Percentiles rank a stretch among this genome's conserved stretches.
phyloP scores from a whole-genome alignment of 2,329 filamentous ascomycete genomes.

The Pseudogymnoascus sp. region DNA sequence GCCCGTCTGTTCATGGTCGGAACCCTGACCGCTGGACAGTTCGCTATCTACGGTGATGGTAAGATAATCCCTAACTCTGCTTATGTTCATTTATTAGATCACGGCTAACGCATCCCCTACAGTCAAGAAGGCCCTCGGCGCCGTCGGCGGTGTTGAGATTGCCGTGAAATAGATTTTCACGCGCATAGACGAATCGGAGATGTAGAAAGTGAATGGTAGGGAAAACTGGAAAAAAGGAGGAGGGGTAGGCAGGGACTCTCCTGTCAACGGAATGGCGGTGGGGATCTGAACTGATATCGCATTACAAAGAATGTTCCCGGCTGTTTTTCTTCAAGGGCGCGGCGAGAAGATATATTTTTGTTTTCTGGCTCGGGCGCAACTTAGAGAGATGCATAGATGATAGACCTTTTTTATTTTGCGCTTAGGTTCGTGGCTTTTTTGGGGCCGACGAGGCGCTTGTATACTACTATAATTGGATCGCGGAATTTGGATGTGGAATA shows the following conservation, averaged over 20 bases:
- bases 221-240: not conserved
- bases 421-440: not conserved
- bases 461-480: conserved; percentile 8
- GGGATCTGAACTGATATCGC: not conserved
- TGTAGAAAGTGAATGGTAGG: not conserved
- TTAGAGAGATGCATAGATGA: conserved; percentile 6
- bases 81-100: not conserved
- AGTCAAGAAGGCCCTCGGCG: conserved; percentile 61
- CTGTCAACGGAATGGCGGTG: not conserved
- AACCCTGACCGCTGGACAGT: conserved; percentile 71
- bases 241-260: not conserved
- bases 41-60: conserved; percentile 74
- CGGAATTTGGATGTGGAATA: conserved; percentile 8
- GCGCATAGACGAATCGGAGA: not conserved
- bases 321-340: conserved; percentile 3
- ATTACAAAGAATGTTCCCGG: not conserved
- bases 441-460: not conserved
- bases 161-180: conserved; percentile 29
- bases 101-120: conserved; percentile 18
- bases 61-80: not conserved
- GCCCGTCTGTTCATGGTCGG: conserved; percentile 64
- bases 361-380: conserved; percentile 1
- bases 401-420: conserved; percentile 4
- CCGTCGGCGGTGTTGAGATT: conserved; percentile 71
- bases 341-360: not conserved